Percentiles rank a stretch among this genome's conserved stretches.
phyloP scores from a whole-genome alignment of 2,329 filamentous ascomycete genomes.

The Aspergillus viridinutans region DNA sequence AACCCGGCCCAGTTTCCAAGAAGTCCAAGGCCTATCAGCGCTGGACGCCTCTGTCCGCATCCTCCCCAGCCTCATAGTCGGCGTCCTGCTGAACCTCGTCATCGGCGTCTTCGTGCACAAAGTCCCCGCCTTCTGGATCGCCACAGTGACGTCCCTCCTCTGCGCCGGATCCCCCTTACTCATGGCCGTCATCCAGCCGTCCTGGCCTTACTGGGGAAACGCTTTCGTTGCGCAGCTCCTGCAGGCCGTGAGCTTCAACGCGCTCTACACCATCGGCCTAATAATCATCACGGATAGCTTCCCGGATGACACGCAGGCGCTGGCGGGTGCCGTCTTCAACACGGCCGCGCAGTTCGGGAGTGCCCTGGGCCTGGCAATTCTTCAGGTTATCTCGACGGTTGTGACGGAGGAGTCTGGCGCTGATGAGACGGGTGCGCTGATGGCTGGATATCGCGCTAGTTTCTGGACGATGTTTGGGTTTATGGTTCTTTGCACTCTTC shows the following conservation, averaged over 20 bases:
- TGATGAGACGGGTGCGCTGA: constrained; percentile 33
- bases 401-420: constrained; percentile 39
- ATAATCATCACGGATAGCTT: constrained; percentile 15
- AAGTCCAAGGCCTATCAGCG: constrained; percentile 46
- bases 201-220: constrained; percentile 50
- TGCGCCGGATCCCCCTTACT: constrained; percentile 48
- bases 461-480: constrained; percentile 53
- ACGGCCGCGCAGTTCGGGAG: constrained; percentile 55
- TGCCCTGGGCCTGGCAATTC: constrained; percentile 50
- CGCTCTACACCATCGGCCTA: constrained; percentile 12
- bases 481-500: constrained; percentile 35
- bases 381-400: constrained; percentile 43
- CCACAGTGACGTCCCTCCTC: constrained; percentile 39
- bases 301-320: constrained; percentile 46
- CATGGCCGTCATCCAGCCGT: constrained; percentile 51
- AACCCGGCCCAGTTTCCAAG: constrained; percentile 44
- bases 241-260: constrained; percentile 20
- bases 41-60: constrained; percentile 46
- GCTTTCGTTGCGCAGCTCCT: constrained; percentile 39
- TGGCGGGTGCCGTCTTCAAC: constrained; percentile 61
- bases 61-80: constrained; percentile 45
- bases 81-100: constrained; percentile 40
- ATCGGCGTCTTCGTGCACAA: constrained; percentile 47
- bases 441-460: constrained; percentile 50
- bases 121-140: constrained; percentile 39